These are phyloP conservation scores for Sporisorium scitamineum DNA, from an alignment of 1,284 basidiomycete species.

Conservation along the genomic window DNA sequence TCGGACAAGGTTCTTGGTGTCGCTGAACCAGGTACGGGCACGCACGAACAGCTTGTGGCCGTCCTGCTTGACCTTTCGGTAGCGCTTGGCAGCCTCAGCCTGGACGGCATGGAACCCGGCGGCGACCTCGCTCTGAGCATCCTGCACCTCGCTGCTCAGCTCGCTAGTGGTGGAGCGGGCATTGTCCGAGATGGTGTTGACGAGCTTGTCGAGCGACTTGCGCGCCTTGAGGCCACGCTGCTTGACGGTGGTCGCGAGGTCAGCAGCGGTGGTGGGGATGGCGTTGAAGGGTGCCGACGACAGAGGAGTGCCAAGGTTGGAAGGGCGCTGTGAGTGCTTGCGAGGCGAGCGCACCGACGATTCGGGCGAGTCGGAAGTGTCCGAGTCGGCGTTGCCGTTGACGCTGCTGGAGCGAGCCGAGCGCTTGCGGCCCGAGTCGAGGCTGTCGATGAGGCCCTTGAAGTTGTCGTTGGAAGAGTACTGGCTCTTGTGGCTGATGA, in stretches of 20 bases:
- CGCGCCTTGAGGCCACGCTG: constrained; percentile 50
- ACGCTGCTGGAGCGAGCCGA: constrained; percentile 52
- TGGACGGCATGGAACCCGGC: constrained; percentile 48
- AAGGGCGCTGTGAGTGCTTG: constrained; percentile 55
- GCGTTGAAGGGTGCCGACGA: constrained; percentile 35
- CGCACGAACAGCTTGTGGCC: constrained; percentile 40
- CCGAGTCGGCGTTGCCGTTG: constrained; percentile 53
- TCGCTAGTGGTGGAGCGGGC: constrained; percentile 52
- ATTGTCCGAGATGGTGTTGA: constrained; percentile 42
- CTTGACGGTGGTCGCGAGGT: constrained; percentile 32
- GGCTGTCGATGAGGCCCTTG: constrained; percentile 55
- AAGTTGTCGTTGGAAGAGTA: constrained; percentile 45
- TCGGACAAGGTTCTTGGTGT: constrained; percentile 53
- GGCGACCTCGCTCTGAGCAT: constrained; percentile 47
- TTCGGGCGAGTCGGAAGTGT: constrained; percentile 56
- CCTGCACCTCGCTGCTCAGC: constrained; percentile 44
- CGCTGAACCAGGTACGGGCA: constrained; percentile 49
- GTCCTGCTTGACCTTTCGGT: constrained; percentile 42
- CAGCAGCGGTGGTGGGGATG: constrained; percentile 30
- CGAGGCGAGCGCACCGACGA: constrained; percentile 52
- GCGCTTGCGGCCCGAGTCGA: constrained; percentile 46
- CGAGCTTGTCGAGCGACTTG: constrained; percentile 56
- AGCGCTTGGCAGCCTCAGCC: constrained; percentile 33
- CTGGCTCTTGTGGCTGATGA: constrained; percentile 47
- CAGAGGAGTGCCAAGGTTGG: constrained; percentile 37